A percentile compares a stretch with the other conserved stretches of the same genome.
These are phyloP conservation scores for Pezicula rhizophila DNA, from an alignment of 2,329 filamentous ascomycete species.

Conservation along the genomic window DNA sequence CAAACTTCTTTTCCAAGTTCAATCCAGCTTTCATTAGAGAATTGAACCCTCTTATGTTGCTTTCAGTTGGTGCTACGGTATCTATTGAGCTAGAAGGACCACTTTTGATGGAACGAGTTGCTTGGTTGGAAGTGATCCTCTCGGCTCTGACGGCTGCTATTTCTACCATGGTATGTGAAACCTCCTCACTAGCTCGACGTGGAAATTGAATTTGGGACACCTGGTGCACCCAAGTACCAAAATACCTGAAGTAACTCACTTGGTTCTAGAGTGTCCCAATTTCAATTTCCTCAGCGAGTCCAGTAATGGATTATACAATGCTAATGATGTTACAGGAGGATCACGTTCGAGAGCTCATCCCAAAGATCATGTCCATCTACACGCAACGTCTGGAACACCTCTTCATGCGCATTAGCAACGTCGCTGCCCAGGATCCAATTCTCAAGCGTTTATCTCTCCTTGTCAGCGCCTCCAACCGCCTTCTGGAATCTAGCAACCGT, in stretches of 20 bases:
- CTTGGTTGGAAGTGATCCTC: constrained; percentile 57
- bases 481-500: constrained; percentile 20
- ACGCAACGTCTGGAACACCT: constrained; percentile 46
- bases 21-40: constrained; percentile 47
- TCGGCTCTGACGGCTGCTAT: constrained; percentile 37
- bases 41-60: constrained; percentile 54
- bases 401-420: constrained; percentile 43
- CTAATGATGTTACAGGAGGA: constrained; percentile 36
- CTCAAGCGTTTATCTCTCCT: constrained; percentile 43
- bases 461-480: constrained; percentile 27
- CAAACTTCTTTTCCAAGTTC: constrained; percentile 45
- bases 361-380: constrained; percentile 50
- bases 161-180: constrained; percentile 27
- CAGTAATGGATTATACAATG: constrained; percentile 17
- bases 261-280: too few species aligned
- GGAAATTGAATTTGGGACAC: too few species aligned
- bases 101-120: constrained; percentile 48
- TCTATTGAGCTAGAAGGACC: constrained; percentile 50
- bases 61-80: constrained; percentile 60
- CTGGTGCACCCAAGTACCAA: too few species aligned
- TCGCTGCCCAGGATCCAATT: constrained; percentile 40
- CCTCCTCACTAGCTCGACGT: too few species aligned
- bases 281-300: not conserved
- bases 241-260: too few species aligned
- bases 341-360: constrained; percentile 48